These are phyloP conservation scores for Diphasiastrum complanatum DNA, from an alignment of 83 land plant genomes.

Conservation along the genomic window DNA sequence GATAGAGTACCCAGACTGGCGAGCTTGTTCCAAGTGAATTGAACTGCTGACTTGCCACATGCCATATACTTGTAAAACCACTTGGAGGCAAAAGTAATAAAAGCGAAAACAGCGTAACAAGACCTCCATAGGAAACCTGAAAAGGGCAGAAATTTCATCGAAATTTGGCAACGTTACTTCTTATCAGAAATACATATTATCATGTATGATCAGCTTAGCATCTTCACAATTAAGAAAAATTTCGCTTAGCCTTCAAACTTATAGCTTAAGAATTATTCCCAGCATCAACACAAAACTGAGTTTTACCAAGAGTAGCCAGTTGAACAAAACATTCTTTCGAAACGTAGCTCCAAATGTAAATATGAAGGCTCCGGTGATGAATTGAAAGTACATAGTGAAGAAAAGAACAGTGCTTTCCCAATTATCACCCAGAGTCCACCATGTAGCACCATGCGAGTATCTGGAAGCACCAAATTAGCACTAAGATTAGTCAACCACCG, in stretches of 20 bases:
- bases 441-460: slow-evolving; percentile 4
- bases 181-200: background rate
- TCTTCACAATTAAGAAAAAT: background rate
- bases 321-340: slow-evolving; percentile 7
- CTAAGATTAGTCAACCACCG: too few species aligned
- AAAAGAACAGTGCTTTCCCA: slow-evolving; percentile 13
- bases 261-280: too few species aligned
- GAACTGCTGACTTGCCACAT: slow-evolving; percentile 13
- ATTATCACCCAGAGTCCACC: slow-evolving; percentile 17
- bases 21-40: background rate
- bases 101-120: background rate
- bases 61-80: slow-evolving; percentile 3
- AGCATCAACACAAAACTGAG: too few species aligned
- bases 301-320: slow-evolving; percentile 1
- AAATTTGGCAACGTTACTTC: too few species aligned
- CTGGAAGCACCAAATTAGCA: too few species aligned
- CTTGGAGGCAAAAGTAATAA: slow-evolving; percentile 6
- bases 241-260: background rate
- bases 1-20: slow-evolving; percentile 8
- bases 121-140: slow-evolving; percentile 10
- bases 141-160: too few species aligned
- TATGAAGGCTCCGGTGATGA: slow-evolving; percentile 3
- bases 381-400: slow-evolving; percentile 14
- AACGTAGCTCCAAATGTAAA: slow-evolving; percentile 3
- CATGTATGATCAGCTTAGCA: background rate